A percentile compares a stretch with the other conserved stretches of the same genome.
phyloP scores from a whole-genome alignment of 345 rosid species.

The Psidium friedrichsthalianum region DNA sequence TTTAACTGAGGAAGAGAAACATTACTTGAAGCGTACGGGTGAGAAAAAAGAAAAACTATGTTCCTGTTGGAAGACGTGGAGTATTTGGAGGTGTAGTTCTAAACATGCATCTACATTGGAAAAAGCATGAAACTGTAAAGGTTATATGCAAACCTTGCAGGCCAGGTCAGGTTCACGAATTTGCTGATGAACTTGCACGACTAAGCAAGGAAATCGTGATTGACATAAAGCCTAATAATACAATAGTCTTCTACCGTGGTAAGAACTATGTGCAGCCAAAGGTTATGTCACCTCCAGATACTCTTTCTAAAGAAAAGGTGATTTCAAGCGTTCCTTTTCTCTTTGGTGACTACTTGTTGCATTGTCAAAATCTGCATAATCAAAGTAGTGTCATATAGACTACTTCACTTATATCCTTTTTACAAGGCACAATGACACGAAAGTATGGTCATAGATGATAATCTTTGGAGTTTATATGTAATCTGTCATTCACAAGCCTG shows the following conservation, averaged over 20 bases:
- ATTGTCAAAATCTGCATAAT: neutral
- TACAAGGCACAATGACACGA: neutral
- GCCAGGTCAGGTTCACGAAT: slow-evolving; percentile 73
- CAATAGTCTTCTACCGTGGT: slow-evolving; percentile 73
- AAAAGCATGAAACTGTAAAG: slow-evolving; percentile 90
- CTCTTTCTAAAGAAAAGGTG: slow-evolving; percentile 77
- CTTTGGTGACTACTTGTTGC: neutral
- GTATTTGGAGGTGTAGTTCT: slow-evolving; percentile 94
- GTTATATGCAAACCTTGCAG: slow-evolving; percentile 81
- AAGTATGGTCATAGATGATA: neutral
- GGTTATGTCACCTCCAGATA: slow-evolving; percentile 65
- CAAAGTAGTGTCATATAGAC: neutral
- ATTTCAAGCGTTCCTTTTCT: neutral
- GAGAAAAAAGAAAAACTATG: slow-evolving; percentile 82
- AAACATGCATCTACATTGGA: slow-evolving; percentile 97
- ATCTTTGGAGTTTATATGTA: neutral
- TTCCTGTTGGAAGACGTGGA: slow-evolving; percentile 84
- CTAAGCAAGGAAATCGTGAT: slow-evolving; percentile 77
- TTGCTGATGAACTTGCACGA: slow-evolving; percentile 73
- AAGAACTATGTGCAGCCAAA: slow-evolving; percentile 80
- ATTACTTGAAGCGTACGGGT: slow-evolving; percentile 81
- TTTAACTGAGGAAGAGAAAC: slow-evolving; percentile 87
- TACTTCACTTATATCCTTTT: neutral
- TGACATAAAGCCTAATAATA: slow-evolving; percentile 63
- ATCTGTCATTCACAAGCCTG: neutral